Percentiles rank a stretch among this genome's conserved stretches.
phyloP scores from a whole-genome alignment of 2,329 filamentous ascomycete genomes.

The Claviceps maximensis region DNA sequence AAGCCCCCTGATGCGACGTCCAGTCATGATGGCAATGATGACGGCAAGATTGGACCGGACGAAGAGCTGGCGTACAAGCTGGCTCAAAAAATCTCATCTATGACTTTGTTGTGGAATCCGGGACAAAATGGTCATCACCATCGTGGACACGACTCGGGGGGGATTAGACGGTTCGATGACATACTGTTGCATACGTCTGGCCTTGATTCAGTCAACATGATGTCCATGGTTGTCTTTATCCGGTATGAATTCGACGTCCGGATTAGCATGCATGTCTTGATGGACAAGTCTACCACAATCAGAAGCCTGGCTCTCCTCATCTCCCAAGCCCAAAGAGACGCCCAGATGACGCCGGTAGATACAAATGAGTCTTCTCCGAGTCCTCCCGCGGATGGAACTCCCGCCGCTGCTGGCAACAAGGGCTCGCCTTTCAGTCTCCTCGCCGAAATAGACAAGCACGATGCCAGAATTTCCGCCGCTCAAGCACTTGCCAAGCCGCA shows the following conservation, averaged over 20 bases:
- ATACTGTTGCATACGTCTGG: neutral
- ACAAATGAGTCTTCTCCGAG: too few species aligned
- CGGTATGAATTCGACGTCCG: neutral
- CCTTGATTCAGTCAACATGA: neutral
- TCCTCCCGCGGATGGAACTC: too few species aligned
- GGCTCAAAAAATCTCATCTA: neutral
- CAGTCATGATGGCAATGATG: neutral
- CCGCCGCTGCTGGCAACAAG: too few species aligned
- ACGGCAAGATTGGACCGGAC: neutral
- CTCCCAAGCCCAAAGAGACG: conserved; percentile 1
- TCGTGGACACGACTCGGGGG: neutral
- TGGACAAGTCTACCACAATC: neutral
- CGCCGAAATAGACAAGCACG: neutral
- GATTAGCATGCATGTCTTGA: neutral
- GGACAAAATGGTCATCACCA: neutral
- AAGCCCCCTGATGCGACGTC: too few species aligned
- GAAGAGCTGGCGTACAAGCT: neutral
- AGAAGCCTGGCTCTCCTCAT: neutral
- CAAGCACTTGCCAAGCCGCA: too few species aligned
- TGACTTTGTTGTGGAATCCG: neutral
- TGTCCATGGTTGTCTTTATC: neutral
- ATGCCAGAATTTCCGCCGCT: neutral
- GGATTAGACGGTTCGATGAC: neutral
- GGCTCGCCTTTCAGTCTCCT: neutral
- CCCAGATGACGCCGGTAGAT: too few species aligned